Conservation (phyloP, 352 stramenopile genomes). For the Pythium chondricola region DNA sequence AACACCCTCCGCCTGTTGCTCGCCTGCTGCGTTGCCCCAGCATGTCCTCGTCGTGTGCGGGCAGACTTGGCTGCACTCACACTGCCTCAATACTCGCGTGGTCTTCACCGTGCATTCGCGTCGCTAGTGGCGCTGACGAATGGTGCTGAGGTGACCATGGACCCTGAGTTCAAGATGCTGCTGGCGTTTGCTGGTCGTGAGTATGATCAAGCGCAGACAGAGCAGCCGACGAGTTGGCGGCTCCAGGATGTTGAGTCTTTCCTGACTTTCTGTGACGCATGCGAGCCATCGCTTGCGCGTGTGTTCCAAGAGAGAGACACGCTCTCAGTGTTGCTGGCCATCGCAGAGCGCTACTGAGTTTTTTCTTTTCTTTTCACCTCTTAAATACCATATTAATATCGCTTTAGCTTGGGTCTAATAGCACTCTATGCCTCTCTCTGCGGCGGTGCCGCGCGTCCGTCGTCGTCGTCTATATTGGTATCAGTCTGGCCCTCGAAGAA, state of each 20-base stretch:
- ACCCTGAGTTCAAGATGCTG: too few species aligned
- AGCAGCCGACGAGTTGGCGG: not conserved
- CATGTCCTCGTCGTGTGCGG: slow-evolving; percentile 11
- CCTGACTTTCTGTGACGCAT: slow-evolving; percentile 26
- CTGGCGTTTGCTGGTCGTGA: too few species aligned
- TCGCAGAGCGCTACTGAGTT: too few species aligned
- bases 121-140: slow-evolving; percentile 19
- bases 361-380: too few species aligned
- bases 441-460: too few species aligned
- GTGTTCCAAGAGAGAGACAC: slow-evolving; percentile 41
- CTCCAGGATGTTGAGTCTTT: slow-evolving; percentile 14
- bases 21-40: not conserved
- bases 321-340: slow-evolving; percentile 27
- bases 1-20: slow-evolving; percentile 1
- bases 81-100: slow-evolving; percentile 31
- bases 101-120: slow-evolving; percentile 30
- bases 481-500: too few species aligned
- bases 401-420: too few species aligned
- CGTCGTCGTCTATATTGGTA: too few species aligned
- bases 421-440: too few species aligned
- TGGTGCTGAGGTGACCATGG: too few species aligned
- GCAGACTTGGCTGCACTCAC: slow-evolving; percentile 25
- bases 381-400: too few species aligned
- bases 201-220: too few species aligned
- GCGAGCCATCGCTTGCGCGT: slow-evolving; percentile 17